Evolutionary conservation across 2,329 filamentous ascomycete species (phyloP), one percentile per base, ranked within the genome.

Genomic region (Fusarium foetens): DNA sequence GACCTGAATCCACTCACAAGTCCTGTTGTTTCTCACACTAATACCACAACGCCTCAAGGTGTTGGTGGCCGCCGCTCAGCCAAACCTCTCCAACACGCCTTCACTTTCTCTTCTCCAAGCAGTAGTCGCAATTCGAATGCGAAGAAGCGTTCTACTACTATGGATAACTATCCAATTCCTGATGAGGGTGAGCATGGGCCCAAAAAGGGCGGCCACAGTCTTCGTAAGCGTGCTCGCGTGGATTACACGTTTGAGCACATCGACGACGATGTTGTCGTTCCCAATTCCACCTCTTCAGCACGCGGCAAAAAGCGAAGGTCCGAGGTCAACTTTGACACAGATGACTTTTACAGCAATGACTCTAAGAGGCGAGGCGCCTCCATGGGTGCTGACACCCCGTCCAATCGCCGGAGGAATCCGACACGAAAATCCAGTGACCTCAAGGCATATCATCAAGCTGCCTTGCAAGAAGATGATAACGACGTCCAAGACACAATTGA

Each of bases 401-500:
- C 76, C n/a, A 75, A 78, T 55, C 76, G 81, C 31, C 83, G 84
- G 57, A 82, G 84, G 68, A 82, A 83, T 68, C 79, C 82, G 41
- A 75, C 82, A 61, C 81, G 81, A 68, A 85, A 83, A 78, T 77
- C 78, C 12, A 71, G 79, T 55, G 80, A 82, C 63, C 51, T 78
- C 38, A 78, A 76, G 67, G 69, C 78, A 53, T 81, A 81, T 72
- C 77, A 57, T 51, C 77, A 79, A 46, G 71, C 75, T 70, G 67
- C 75, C 68, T 33, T 76, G 9, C 76, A 79, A 25, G 76, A 78
- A 23, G 83, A 86, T 55, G 83, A 86, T 65, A 85, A 85, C 33
- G 84, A 88, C 46, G 85, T 89, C 33, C 84, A 87, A 75, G 87
- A 89, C 75, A 89, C 87, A 19, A 89, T 89, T 66, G 85, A 89